phyloP scores from a whole-genome alignment of 148 eudicot genomes.

The Heliamphora exappendiculata region DNA sequence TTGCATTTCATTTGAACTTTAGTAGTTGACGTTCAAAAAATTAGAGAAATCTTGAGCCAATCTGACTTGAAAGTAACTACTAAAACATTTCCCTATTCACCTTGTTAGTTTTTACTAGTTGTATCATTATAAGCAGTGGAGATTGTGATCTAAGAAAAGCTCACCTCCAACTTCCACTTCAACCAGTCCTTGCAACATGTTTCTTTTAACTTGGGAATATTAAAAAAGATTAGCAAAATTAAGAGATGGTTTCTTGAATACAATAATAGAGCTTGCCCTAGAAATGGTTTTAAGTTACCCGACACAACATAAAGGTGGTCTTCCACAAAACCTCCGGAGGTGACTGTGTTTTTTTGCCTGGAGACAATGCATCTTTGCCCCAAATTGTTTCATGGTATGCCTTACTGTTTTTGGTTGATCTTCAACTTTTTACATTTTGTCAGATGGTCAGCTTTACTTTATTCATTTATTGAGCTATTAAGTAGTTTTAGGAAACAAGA shows the following conservation, averaged over 20 bases:
- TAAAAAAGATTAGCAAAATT: background rate
- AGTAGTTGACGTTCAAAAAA: background rate
- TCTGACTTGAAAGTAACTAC: background rate
- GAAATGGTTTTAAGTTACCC: background rate
- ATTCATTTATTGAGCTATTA: background rate
- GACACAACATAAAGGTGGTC: background rate
- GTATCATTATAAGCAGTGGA: background rate
- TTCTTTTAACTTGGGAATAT: background rate
- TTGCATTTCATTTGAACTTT: background rate
- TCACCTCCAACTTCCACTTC: background rate
- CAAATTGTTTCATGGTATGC: background rate
- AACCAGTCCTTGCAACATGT: background rate
- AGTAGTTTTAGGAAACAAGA: background rate
- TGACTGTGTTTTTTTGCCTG: background rate
- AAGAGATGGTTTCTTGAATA: background rate
- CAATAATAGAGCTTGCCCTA: background rate
- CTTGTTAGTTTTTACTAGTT: background rate
- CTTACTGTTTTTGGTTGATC: background rate
- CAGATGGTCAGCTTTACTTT: background rate
- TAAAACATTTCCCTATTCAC: background rate
- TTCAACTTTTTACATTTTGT: background rate
- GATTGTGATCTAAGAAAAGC: background rate
- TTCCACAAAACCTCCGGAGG: background rate
- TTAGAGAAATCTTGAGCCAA: background rate
- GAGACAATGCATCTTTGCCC: background rate